phyloP scores from a whole-genome alignment of 2,329 filamentous ascomycete genomes.

The Ceratocystiopsis sp. region DNA sequence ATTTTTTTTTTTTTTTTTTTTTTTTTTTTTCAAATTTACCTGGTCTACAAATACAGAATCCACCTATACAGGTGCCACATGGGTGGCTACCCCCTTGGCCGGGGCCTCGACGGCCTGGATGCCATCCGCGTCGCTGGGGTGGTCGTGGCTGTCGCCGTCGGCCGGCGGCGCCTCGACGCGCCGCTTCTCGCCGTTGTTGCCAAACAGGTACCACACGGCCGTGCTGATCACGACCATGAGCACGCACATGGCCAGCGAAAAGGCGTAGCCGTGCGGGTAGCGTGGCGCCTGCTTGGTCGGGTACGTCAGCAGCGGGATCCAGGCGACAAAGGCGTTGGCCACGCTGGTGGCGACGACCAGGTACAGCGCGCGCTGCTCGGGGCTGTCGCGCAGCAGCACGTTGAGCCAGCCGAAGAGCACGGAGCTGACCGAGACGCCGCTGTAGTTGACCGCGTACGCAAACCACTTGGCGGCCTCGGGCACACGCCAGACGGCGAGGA shows the following conservation, averaged over 20 bases:
- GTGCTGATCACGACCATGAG: too few relatives aligned
- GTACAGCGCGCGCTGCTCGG: conserved; percentile 21
- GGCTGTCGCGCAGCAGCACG: conserved; percentile 26
- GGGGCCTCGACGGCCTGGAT: too few relatives aligned
- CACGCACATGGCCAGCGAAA: conserved; percentile 1
- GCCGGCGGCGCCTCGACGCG: too few relatives aligned
- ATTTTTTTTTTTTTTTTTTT: too few relatives aligned
- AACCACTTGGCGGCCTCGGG: conserved; percentile 37
- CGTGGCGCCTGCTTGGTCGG: conserved; percentile 24
- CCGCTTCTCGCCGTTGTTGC: too few relatives aligned
- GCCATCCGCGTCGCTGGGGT: too few relatives aligned
- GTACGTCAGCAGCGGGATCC: conserved; percentile 36
- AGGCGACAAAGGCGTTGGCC: conserved; percentile 35
- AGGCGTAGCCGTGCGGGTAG: conserved; percentile 22
- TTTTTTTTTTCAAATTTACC: too few relatives aligned
- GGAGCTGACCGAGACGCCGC: conserved; percentile 32
- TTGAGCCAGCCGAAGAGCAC: conserved; percentile 41
- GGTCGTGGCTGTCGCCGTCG: too few relatives aligned
- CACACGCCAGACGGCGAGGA: conserved; percentile 38
- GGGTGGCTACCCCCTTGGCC: too few relatives aligned
- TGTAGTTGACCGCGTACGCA: conserved; percentile 31
- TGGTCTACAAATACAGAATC: too few relatives aligned
- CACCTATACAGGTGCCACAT: too few relatives aligned
- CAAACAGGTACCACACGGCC: too few relatives aligned
- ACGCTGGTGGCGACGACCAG: conserved; percentile 28